Conservation (phyloP, 495 filamentous ascomycete genomes). For the Jackrogersella minutella region DNA sequence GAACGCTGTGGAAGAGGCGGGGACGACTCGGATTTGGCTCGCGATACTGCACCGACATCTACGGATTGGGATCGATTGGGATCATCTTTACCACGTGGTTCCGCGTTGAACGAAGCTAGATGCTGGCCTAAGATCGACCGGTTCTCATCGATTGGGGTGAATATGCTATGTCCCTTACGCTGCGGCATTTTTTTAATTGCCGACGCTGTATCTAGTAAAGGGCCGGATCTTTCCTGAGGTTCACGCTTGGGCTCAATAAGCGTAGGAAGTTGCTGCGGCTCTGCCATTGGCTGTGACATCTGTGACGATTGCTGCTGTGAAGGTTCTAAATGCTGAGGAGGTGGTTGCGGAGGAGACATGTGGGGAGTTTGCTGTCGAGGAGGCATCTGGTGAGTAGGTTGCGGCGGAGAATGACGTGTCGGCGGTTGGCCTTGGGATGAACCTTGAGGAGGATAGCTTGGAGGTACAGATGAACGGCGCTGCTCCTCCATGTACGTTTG, state of each 20-base stretch:
- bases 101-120: conserved; percentile 66
- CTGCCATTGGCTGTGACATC: conserved; percentile 38
- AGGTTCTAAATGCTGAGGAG: conserved; percentile 54
- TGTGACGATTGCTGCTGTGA: conserved; percentile 44
- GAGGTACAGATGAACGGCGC: conserved; percentile 66
- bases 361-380: conserved; percentile 63
- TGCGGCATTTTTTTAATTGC: conserved; percentile 76
- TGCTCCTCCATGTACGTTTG: conserved; percentile 76
- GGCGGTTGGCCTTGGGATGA: conserved; percentile 39
- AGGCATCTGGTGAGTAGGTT: conserved; percentile 55
- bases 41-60: conserved; percentile 64
- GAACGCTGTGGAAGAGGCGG: conserved; percentile 59
- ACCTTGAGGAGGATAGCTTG: conserved; percentile 61
- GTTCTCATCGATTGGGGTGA: conserved; percentile 94
- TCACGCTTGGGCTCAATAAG: conserved; percentile 60
- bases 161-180: conserved; percentile 87
- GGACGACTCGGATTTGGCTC: conserved; percentile 53
- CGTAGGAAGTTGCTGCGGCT: conserved; percentile 47
- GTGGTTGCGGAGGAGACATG: conserved; percentile 48
- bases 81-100: conserved; percentile 55
- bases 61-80: conserved; percentile 67
- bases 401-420: conserved; percentile 48
- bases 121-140: conserved; percentile 88
- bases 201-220: conserved; percentile 51
- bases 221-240: conserved; percentile 49